These are phyloP conservation scores for Reticulascus tulasneorum DNA, from an alignment of 2,329 filamentous ascomycete species.

Conservation along the genomic window DNA sequence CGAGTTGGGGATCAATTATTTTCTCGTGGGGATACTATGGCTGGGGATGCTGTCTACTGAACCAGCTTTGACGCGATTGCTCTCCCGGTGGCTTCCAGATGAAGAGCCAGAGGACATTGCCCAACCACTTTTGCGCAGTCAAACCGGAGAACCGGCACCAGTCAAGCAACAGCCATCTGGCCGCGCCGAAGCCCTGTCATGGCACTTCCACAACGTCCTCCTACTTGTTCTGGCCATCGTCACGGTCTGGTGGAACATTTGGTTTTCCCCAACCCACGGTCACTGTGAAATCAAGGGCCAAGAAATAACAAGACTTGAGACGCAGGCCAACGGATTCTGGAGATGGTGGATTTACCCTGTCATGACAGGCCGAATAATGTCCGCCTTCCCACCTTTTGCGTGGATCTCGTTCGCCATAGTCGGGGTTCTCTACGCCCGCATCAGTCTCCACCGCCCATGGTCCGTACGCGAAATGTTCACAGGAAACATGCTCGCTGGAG, in stretches of 20 bases:
- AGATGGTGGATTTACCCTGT: conserved; percentile 39
- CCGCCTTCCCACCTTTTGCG: conserved; percentile 39
- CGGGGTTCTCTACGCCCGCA: conserved; percentile 38
- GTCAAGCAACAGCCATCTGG: not conserved
- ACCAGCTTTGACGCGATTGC: conserved; percentile 19
- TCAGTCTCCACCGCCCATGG: conserved; percentile 29
- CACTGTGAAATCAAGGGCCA: conserved; percentile 26
- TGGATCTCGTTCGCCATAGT: conserved; percentile 44
- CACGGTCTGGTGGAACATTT: conserved; percentile 43
- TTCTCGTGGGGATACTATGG: conserved; percentile 40
- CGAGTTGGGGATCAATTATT: conserved; percentile 39
- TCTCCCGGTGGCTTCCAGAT: conserved; percentile 19
- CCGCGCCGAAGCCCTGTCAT: conserved; percentile 24
- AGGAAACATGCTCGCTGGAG: conserved; percentile 23
- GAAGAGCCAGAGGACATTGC: conserved; percentile 19
- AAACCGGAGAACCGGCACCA: conserved; percentile 1
- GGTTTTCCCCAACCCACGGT: conserved; percentile 36
- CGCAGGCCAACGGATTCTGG: conserved; percentile 21
- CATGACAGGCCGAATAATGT: conserved; percentile 24
- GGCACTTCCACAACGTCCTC: conserved; percentile 35
- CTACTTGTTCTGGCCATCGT: conserved; percentile 29
- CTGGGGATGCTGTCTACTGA: conserved; percentile 31
- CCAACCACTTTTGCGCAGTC: conserved; percentile 24
- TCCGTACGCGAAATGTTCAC: conserved; percentile 19
- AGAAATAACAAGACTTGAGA: not conserved